Evolutionary conservation across 2,329 filamentous ascomycete species (phyloP).

Genomic region (Akanthomyces muscarius): DNA sequence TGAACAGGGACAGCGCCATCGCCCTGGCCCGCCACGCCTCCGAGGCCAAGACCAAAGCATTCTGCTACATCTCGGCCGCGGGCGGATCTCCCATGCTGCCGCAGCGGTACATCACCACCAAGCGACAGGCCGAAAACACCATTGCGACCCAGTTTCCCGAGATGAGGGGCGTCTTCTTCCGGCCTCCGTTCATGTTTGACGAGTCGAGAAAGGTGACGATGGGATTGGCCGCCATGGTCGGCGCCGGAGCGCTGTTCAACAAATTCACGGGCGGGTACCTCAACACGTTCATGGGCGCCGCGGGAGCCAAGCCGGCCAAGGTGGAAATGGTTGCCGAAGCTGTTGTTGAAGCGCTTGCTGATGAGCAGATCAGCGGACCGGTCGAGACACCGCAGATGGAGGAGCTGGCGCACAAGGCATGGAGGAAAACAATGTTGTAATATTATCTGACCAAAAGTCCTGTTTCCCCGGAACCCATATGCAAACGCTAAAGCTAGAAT

Average conservation of each 20-base stretch:
- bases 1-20: conserved; percentile 91
- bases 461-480: conserved; percentile 11
- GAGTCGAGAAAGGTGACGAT: conserved; percentile 75
- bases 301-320: conserved; percentile 80
- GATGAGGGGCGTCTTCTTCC: conserved; percentile 76
- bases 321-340: conserved; percentile 85
- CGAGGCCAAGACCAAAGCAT: conserved; percentile 60
- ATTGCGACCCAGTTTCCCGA: conserved; percentile 69
- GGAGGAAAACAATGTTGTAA: conserved; percentile 88
- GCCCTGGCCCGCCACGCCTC: conserved; percentile 74
- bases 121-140: conserved; percentile 79
- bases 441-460: conserved; percentile 11
- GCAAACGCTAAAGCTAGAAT: conserved; percentile 28
- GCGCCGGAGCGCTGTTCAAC: conserved; percentile 73
- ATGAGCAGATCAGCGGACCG: conserved; percentile 67
- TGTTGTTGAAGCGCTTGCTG: conserved; percentile 78
- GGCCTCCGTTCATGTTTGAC: conserved; percentile 89
- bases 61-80: conserved; percentile 86
- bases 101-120: conserved; percentile 80
- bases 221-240: conserved; percentile 74
- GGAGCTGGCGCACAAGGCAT: conserved; percentile 71
- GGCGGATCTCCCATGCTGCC: conserved; percentile 83
- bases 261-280: conserved; percentile 70
- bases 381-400: conserved; percentile 80
- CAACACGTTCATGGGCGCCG: conserved; percentile 72